Evolutionary conservation across 805 yeast genomes (phyloP), one percentile per base, ranked within the genome.

Genomic region (Clavispora carvajalis): DNA sequence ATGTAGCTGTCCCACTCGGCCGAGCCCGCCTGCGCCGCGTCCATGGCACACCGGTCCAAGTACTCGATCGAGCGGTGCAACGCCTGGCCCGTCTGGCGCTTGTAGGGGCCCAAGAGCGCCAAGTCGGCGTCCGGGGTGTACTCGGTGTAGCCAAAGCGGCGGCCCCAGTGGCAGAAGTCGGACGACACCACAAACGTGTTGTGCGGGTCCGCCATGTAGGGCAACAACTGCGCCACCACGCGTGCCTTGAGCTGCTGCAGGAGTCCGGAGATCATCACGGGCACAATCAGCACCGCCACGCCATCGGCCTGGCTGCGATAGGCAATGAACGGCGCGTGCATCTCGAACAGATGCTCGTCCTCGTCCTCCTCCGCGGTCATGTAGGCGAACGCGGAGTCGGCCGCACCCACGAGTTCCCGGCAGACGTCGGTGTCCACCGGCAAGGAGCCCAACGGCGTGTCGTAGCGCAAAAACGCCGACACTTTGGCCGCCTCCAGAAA

Each of bases 141-240:
- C 43, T 56, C 54, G 11, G 76, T 69, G 47, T 66, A 72, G 9
- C 66, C 69, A 42, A 73, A 72, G 12, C 76, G 57, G 11, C 62
- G 43, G 7, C 77, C 77, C 99, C 99, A 93, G 58, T 93, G 99
- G 56, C 97, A 90, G 54, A 93, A 93, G 65, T 93, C 99, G 2
- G 91, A 77, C 57, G 95, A 85, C 4, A 93, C 72, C 12, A 87
- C 78, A 59, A 93, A 85, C 2, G 87, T 81, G 51, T 77, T 79
- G 18, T 63, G 61, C 22, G 74, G 71, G 50, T 80, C 74, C 5
- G 58, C 59, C 38, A 87, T 54, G 52, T 73, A 82, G 1, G 82
- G 78, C 8, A 61, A 57, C 40, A 91, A 63, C 2, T 66, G 51
- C 3, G 54, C 49, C 0, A 82, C 82, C 13, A 85, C 53, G 13